phyloP scores from a whole-genome alignment of 2,329 filamentous ascomycete genomes.

The Akanthomyces lecanii region DNA sequence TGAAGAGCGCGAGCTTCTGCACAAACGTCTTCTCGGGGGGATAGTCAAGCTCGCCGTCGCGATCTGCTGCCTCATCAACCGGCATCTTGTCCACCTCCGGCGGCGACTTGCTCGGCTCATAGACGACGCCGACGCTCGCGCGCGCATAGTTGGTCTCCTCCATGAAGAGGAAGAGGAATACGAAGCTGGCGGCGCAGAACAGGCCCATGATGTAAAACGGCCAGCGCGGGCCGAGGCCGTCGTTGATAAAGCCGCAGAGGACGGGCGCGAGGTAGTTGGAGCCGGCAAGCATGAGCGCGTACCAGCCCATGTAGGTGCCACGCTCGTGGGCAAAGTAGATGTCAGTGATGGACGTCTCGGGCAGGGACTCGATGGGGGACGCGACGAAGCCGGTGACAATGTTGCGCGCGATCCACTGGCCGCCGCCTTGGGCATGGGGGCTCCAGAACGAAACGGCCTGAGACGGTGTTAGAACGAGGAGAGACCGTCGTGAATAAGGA shows the following conservation, averaged over 20 bases:
- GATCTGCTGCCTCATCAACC: no score
- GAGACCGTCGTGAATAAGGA: no score
- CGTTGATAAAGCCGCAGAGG: slow-evolving; percentile 42
- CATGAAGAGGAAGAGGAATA: slow-evolving; percentile 51
- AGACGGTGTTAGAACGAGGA: not conserved
- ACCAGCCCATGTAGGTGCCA: slow-evolving; percentile 40
- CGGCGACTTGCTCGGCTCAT: not conserved
- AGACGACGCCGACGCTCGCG: slow-evolving; percentile 10
- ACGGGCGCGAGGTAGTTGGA: slow-evolving; percentile 42
- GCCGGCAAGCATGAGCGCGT: slow-evolving; percentile 36
- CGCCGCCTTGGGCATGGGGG: slow-evolving; percentile 35
- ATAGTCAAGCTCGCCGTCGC: not conserved
- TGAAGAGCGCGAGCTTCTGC: slow-evolving; percentile 37
- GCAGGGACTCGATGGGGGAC: slow-evolving; percentile 43
- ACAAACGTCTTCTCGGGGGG: slow-evolving; percentile 35
- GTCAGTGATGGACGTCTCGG: slow-evolving; percentile 41
- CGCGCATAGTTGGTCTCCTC: slow-evolving; percentile 56
- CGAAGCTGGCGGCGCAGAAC: slow-evolving; percentile 31
- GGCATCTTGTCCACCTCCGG: slow-evolving; percentile 1
- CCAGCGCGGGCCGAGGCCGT: slow-evolving; percentile 38
- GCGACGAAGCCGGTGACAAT: slow-evolving; percentile 42
- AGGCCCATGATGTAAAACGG: slow-evolving; percentile 41
- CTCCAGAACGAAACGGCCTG: slow-evolving; percentile 27
- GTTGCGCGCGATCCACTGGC: slow-evolving; percentile 43
- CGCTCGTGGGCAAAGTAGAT: slow-evolving; percentile 41